A percentile compares a stretch with the other conserved stretches of the same genome.
Evolutionary conservation across 1,284 basidiomycete species (phyloP).

Genomic region (Apiotrichum laibachii): DNA sequence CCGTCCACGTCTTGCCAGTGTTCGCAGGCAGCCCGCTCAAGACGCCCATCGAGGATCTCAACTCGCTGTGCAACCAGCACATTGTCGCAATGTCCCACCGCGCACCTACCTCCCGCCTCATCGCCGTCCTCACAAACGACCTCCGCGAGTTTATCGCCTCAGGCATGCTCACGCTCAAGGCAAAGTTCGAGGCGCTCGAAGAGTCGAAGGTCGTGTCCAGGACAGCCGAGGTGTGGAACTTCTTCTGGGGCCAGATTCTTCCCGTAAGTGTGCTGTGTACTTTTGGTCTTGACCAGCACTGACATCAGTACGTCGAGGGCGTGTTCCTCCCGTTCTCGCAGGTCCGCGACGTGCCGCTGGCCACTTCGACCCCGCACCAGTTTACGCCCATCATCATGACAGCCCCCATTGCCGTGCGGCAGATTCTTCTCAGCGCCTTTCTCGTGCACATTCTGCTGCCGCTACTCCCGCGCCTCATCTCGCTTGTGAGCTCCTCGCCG

Average conservation of each 20-base stretch:
- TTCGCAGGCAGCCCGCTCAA: slow-evolving; percentile 90
- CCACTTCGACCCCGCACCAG: slow-evolving; percentile 8
- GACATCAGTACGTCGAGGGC: slow-evolving; percentile 49
- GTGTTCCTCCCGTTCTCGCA: slow-evolving; percentile 54
- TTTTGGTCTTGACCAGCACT: background rate
- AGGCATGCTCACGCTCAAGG: slow-evolving; percentile 88
- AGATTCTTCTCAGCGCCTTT: slow-evolving; percentile 49
- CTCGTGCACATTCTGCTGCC: slow-evolving; percentile 50
- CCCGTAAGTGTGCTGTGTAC: slow-evolving; percentile 53
- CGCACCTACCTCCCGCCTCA: slow-evolving; percentile 46
- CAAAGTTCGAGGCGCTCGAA: slow-evolving; percentile 67
- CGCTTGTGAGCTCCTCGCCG: slow-evolving; percentile 26
- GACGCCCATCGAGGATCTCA: slow-evolving; percentile 87
- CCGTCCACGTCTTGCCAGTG: slow-evolving; percentile 80
- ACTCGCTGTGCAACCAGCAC: slow-evolving; percentile 53
- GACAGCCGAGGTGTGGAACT: slow-evolving; percentile 84
- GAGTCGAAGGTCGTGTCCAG: slow-evolving; percentile 65
- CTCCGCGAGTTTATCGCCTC: slow-evolving; percentile 75
- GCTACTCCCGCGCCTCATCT: slow-evolving; percentile 42
- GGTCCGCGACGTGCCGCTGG: slow-evolving; percentile 34
- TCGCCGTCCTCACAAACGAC: slow-evolving; percentile 67
- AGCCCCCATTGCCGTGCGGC: slow-evolving; percentile 43
- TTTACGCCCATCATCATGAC: slow-evolving; percentile 14
- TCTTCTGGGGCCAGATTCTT: slow-evolving; percentile 90
- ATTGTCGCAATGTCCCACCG: slow-evolving; percentile 43